Base-by-base conservation (phyloP, 2,329 filamentous ascomycete genomes). In the Stachybotrys elegans region DNA sequence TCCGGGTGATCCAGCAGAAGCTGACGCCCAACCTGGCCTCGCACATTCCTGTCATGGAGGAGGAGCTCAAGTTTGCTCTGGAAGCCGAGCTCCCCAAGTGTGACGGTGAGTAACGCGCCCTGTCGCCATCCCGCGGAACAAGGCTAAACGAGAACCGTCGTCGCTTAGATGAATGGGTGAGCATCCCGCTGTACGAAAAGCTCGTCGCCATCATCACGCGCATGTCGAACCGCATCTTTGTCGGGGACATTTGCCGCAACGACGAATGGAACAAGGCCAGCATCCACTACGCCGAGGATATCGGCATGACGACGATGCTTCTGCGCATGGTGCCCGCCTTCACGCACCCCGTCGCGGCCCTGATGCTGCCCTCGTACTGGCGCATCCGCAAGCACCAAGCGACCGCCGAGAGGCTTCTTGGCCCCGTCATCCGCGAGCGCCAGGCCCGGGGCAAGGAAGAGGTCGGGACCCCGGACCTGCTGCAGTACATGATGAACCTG, bases 1-100 rank as follows among this genome's bases (percentile, higher is more conserved):
- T 13, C 1, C 34, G 36, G 7, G 39, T 39, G 12, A 22, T 48
- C 8, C 40, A 41, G 23, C 39, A 40, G 13, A 43, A 38, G 31
- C 23, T 48, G 29, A 45, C 34, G 2, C 46, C 46, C 4, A 12
- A 13, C 6, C 43, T 48, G 12, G 43, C 31, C 13, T 22, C 39
- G 5, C 16, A 43, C 7, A 27, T 43, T 9, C 21, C 43, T 6
- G 5, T 32, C 4, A 12, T 48, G 12, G 38, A 43, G 22, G 25
- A 40, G 13, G 46, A 48, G 40, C 40, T 48, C 8, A 29, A 43
- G 5, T 37, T 23, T 23, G 43, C 43, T 6, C 20, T 44, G n/a
- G 4, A 44, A 16, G 17, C n/a, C 16, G 42, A 44, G 21, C 13
- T 44, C 12, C 42, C 42, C 6, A 21, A 36, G 17, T 43, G 42